Evolutionary conservation across 116 monocot species (phyloP), one percentile per base, ranked within the genome.

Genomic region (Posidonia oceanica): DNA sequence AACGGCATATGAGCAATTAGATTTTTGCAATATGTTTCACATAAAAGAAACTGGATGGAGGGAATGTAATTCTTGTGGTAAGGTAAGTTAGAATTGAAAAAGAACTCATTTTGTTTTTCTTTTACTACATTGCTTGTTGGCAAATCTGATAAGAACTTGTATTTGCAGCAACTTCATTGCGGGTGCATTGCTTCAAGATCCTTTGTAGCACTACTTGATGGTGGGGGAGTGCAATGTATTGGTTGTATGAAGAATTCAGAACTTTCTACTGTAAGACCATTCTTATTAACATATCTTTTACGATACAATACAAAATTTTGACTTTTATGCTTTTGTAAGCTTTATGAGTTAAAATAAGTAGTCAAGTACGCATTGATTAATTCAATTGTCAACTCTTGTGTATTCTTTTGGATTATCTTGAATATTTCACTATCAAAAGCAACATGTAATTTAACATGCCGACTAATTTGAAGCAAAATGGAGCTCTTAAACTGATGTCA

Each of bases 41-140:
- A 74, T 68, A 71, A 82, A 83, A 52, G 94, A 91, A 74, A 86
- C 91, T 77, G 94, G 94, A 16, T 95, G 94, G 94, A 88, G 94
- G 69, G 88, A 91, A 61, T 95, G 94, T 76, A 61, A 55, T 69
- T 84, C 74, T 15, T 95, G 94, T 80, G 86, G 88, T 42, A 95
- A 91, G 91, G 94, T 88, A 71, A 70, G 72, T 1, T 15, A 8
- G 20, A 20, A n/a, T 16, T 10, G 15, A 59, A n/a, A 59, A 10
- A 16, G 20, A n/a, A 59, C 6, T 59, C 20, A 29, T 29, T 59
- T 16, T 59, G 48, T n/a, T 67, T 48, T 17, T 67, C 48, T 41
- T 63, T 63, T 3, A 7, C 8, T 42, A 13, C 54, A 54, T 54
- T 54, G 54, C 29, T 29, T 29, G 29, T 29, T 29, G 29, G 29